These are phyloP conservation scores for Fusarium sp. DNA, from an alignment of 2,329 filamentous ascomycete species.

Conservation along the genomic window DNA sequence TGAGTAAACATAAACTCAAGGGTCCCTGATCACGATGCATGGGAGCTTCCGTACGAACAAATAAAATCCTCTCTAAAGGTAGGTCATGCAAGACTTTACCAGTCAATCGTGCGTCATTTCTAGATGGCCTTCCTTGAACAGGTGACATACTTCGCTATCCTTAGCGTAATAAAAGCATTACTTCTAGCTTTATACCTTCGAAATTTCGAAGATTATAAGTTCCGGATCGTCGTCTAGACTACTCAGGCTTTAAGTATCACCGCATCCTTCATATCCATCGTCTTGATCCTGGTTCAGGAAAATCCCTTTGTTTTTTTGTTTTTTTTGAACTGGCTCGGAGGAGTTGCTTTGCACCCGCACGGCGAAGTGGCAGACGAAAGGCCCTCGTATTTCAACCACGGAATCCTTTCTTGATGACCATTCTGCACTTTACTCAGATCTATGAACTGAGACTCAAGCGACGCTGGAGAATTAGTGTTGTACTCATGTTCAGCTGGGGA, in stretches of 20 bases:
- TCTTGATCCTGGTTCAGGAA: not conserved
- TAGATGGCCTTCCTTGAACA: constrained; percentile 2
- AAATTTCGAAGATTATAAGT: not conserved
- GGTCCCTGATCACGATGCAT: too few species aligned
- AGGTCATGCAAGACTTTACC: fast-evolving
- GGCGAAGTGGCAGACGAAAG: not conserved
- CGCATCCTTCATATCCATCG: not conserved
- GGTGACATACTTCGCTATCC: not conserved
- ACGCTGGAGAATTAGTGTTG: not conserved
- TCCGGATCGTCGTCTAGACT: not conserved
- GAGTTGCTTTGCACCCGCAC: fast-evolving
- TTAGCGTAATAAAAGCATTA: not conserved
- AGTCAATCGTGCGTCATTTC: fast-evolving
- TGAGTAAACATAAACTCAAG: too few species aligned
- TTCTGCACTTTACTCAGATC: not conserved
- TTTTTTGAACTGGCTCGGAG: not conserved
- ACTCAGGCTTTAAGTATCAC: not conserved
- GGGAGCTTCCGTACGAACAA: too few species aligned
- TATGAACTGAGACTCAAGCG: not conserved
- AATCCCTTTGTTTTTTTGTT: too few species aligned
- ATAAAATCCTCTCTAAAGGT: not conserved
- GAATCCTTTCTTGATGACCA: not conserved
- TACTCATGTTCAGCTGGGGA: constrained; percentile 6
- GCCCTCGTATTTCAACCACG: not conserved
- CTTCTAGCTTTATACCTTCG: not conserved